Evolutionary conservation across 2,329 filamentous ascomycete genomes (phyloP).

Genomic region (Phyllosticta paracitricarpa): DNA sequence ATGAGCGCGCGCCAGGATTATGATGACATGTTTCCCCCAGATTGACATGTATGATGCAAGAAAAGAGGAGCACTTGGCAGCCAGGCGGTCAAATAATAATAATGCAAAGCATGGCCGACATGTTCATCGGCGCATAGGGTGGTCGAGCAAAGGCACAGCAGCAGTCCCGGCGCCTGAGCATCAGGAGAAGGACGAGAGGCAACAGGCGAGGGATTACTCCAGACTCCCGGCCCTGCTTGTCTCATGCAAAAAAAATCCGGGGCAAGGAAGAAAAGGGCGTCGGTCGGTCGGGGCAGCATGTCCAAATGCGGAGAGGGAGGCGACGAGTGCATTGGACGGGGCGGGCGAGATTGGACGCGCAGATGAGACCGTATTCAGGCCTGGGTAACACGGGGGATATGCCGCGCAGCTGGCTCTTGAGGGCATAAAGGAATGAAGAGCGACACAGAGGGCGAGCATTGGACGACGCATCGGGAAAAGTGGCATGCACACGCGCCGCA

Average conservation of each 20-base stretch:
- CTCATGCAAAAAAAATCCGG: constrained; percentile 5
- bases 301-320: neutral
- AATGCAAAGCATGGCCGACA: neutral
- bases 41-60: constrained; percentile 9
- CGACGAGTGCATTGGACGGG: constrained; percentile 1
- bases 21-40: neutral
- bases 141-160: neutral
- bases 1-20: neutral
- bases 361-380: constrained; percentile 9
- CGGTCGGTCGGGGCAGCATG: neutral
- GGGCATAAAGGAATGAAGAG: constrained; percentile 4
- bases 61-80: constrained; percentile 4
- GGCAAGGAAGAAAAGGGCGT: constrained; percentile 1
- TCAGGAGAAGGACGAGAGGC: neutral
- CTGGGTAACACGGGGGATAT: neutral
- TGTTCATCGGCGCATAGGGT: neutral
- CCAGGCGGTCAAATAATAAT: neutral
- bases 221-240: neutral
- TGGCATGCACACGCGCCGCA: neutral
- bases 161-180: neutral
- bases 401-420: constrained; percentile 1
- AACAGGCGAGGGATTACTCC: neutral
- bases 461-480: constrained; percentile 1
- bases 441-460: neutral
- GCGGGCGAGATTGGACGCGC: constrained; percentile 4